Base-by-base conservation (phyloP, 805 yeast genomes). In the Nakazawaea ishiwadae region DNA sequence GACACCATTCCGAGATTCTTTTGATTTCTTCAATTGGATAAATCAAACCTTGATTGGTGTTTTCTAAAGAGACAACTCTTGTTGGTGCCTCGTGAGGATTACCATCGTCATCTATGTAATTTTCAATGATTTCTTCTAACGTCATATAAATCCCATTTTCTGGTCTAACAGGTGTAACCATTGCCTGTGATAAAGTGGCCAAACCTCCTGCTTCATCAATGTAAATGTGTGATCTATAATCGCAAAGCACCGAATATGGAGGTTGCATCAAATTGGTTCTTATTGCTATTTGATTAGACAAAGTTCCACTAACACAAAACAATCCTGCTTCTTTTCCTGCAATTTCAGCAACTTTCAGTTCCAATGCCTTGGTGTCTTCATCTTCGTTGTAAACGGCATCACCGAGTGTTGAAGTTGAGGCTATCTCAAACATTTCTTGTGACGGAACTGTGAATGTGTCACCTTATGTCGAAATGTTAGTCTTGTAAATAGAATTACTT, bases 361-460 rank as follows among this genome's bases (percentile, higher is more conserved):
- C 93, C 35, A 90, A 63, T 15, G 64, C 73, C 20, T 69, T 59
- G 17, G 96, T 85, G 49, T 81, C 77, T 17, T 63, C 62, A 58
- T 90, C 98, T 58, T 90, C 96, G 48, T 77, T 71, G 63, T 87
- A 87, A n/a, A 90, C 96, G 6, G 91, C 74, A 56, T 90, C 97
- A 35, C 97, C 97, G 36, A 76, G 69, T 1, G 91, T 63, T 20
- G 85, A 75, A 5, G 57, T 50, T 16, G 67, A 38, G 35, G 76
- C 78, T 33, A 88, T 77, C 42, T 73, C 69, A 14, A 84, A 57
- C 91, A 89, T 87, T 30, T 75, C 68, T 26, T 67, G 65, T 0
- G 95, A 77, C 17, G 97, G 97, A 11, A 85, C 84, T 5, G 96
- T 89, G 72, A 88, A 87, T 1, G 96, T 90, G 60, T 90, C 98